A percentile compares a stretch with the other conserved stretches of the same genome.
Evolutionary conservation across 495 filamentous ascomycete species (phyloP).

Genomic region (Penicillium steckii): DNA sequence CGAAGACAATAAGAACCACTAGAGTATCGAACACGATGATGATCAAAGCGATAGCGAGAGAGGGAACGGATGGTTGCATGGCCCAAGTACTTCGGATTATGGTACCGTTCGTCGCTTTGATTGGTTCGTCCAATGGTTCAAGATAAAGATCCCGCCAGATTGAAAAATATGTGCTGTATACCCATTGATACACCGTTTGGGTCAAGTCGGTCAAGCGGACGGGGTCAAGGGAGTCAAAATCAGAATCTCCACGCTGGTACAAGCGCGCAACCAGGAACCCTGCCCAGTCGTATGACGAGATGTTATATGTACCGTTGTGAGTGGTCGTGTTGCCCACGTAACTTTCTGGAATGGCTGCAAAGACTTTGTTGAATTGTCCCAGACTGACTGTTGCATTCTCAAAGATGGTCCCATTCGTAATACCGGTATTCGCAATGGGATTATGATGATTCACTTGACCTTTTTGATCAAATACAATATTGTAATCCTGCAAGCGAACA

Average conservation of each 20-base stretch:
- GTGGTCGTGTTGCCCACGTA: constrained; percentile 31
- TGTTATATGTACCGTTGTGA: constrained; percentile 27
- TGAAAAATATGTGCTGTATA: constrained; percentile 42
- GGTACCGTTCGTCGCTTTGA: constrained; percentile 26
- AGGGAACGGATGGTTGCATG: constrained; percentile 36
- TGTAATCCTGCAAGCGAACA: constrained; percentile 24
- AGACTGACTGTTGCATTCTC: constrained; percentile 40
- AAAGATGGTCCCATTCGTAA: constrained; percentile 33
- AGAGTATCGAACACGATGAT: constrained; percentile 39
- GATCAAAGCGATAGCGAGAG: constrained; percentile 29
- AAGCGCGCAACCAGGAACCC: constrained; percentile 40
- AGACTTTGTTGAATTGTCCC: constrained; percentile 43
- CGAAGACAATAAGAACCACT: constrained; percentile 39
- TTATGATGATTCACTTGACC: constrained; percentile 29
- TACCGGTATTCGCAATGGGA: constrained; percentile 17
- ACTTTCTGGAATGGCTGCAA: constrained; percentile 39
- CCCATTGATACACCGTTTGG: constrained; percentile 41
- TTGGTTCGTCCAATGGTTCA: constrained; percentile 19
- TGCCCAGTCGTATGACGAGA: constrained; percentile 42
- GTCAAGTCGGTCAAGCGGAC: constrained; percentile 25
- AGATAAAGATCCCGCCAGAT: constrained; percentile 41
- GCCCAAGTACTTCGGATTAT: constrained; percentile 35
- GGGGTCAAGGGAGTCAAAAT: constrained; percentile 28
- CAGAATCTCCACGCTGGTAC: constrained; percentile 29
- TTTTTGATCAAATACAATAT: constrained; percentile 32